phyloP scores from a whole-genome alignment of 345 rosid genomes.

The Pistacia integerrima region DNA sequence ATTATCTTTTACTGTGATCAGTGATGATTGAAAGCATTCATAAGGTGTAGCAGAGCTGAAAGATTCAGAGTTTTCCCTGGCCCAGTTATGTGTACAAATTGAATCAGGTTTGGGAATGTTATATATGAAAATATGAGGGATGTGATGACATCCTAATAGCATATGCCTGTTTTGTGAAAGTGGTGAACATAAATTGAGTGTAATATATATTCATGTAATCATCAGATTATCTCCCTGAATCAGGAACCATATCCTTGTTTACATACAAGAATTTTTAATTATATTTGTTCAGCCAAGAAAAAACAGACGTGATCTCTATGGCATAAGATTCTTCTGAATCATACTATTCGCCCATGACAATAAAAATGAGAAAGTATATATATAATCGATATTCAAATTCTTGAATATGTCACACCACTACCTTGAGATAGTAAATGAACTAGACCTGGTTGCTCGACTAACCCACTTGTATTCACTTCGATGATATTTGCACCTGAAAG shows the following conservation, averaged over 20 bases:
- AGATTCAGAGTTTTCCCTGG: background rate
- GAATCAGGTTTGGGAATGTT: background rate
- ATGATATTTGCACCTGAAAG: slow-evolving; percentile 45
- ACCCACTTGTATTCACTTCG: slow-evolving; percentile 28
- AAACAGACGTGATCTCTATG: background rate
- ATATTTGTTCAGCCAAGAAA: no score
- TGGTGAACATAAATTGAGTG: background rate
- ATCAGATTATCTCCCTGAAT: background rate
- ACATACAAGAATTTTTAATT: no score
- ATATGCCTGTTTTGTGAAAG: background rate
- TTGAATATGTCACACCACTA: background rate
- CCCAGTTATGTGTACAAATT: background rate
- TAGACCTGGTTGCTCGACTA: background rate
- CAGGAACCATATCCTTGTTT: background rate
- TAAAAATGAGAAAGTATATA: background rate
- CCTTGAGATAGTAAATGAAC: background rate
- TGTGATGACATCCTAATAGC: background rate
- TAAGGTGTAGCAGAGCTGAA: slow-evolving; percentile 7
- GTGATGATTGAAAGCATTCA: background rate
- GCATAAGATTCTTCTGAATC: background rate
- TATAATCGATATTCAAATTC: background rate
- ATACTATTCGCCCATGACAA: no score
- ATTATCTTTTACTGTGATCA: background rate
- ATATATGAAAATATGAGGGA: background rate
- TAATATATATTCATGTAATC: background rate